Evolutionary conservation across 2,329 filamentous ascomycete genomes (phyloP), one percentile per base, ranked within the genome.

Genomic region (Beauveria scarabaeidicola): DNA sequence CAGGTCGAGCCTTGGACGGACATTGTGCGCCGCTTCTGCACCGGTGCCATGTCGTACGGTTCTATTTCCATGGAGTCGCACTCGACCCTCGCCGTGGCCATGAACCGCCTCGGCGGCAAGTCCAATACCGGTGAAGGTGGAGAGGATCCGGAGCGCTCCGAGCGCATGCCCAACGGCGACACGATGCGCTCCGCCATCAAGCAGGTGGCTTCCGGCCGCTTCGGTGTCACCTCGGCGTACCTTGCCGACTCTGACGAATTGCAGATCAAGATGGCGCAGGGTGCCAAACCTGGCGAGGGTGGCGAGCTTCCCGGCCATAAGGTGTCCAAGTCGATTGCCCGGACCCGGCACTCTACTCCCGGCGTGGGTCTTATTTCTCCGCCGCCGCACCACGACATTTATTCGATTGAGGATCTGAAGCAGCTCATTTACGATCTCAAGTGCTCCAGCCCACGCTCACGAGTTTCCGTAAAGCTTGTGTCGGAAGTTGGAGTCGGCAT

Each of bases 181-280:
- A 96, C 91, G 3, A 97, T 97, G 91, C 87, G 93, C 62, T 97
- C 92, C 65, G 90, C 93, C 56, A 97, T 97, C 75, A 97, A 97
- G 78, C 93, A 97, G 78, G 90, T 97, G 68, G 93, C 93, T 48
- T 96, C 91, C 50, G 93, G 93, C 64, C 89, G 93, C 69, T 97
- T 97, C 69, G 93, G 93, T 80, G 93, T 97, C 63, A 97, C 93
- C 1, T 94, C 90, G 61, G 90, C 91, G 71, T 97, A 97, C 72
- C 84, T 97, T 17, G 91, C 92, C 53, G 93, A 97, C 73, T 90
- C 93, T 19, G 93, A 97, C 69, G 92, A 97, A 77, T 80, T 97
- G 50, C 93, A 97, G 75, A 97, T 97, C 78, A 97, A 97, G 84
- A 97, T 97, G 93, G 93, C 93, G 10, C 93, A 97, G 77, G 93